phyloP scores from a whole-genome alignment of 441 rosid species.

The Erodium chrysanthum region DNA sequence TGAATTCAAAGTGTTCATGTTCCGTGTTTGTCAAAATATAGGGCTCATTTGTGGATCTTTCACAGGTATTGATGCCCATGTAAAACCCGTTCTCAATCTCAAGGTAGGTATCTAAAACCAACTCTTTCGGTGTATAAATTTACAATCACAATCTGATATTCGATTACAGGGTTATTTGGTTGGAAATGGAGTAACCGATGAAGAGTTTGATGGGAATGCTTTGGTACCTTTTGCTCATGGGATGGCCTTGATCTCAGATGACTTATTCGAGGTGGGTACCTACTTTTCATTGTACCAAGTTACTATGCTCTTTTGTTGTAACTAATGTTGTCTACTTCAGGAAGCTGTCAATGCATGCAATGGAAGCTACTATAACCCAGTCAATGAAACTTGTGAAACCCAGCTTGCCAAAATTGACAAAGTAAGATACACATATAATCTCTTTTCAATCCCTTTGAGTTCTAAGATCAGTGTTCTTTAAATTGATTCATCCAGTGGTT shows the following conservation, averaged over 20 bases:
- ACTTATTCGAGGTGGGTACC: constrained; percentile 46
- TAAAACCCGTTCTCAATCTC: constrained; percentile 48
- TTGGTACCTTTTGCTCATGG: constrained; percentile 79
- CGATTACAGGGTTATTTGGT: constrained; percentile 60
- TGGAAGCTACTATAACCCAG: constrained; percentile 34
- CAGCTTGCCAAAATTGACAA: constrained; percentile 35
- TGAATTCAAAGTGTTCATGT: background rate
- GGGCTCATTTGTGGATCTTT: background rate
- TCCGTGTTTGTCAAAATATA: background rate
- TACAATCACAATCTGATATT: background rate
- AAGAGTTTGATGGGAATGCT: constrained; percentile 58
- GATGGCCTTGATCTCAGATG: constrained; percentile 73
- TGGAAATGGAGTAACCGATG: constrained; percentile 79
- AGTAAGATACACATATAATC: constrained; percentile 25
- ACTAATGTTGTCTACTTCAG: constrained; percentile 27
- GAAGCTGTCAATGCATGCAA: constrained; percentile 41
- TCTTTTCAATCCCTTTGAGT: background rate
- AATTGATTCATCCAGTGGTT: background rate
- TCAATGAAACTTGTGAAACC: constrained; percentile 26
- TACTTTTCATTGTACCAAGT: too few species aligned
- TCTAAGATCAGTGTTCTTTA: background rate
- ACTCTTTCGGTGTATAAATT: background rate
- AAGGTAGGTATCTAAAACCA: constrained; percentile 35
- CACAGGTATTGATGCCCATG: constrained; percentile 37
- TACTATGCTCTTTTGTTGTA: too few species aligned